phyloP scores from a whole-genome alignment of 176 grass and related monocot genomes.

The Sorghum bicolor region DNA sequence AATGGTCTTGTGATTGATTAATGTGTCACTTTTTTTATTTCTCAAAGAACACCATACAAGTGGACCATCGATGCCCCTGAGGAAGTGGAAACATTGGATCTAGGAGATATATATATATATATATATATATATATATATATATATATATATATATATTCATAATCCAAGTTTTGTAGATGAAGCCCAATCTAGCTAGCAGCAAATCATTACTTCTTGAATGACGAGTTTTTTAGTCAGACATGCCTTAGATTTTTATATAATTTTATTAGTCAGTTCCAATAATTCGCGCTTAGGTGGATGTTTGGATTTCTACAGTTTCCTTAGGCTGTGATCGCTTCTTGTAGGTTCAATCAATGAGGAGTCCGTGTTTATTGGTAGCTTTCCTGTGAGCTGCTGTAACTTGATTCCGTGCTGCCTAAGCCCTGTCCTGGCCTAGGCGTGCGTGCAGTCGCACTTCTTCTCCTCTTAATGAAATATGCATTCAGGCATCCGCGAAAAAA shows the following conservation, averaged over 20 bases:
- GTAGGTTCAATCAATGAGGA: background rate
- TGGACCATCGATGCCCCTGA: slow-evolving; percentile 11
- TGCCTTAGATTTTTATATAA: background rate
- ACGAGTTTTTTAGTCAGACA: background rate
- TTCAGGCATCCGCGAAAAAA: background rate
- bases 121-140: no score
- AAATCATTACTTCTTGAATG: slow-evolving; percentile 16
- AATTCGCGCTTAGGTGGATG: background rate
- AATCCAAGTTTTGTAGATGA: slow-evolving; percentile 38
- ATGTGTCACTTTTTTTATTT: slow-evolving; percentile 13
- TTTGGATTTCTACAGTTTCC: background rate
- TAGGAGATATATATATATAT: slow-evolving; percentile 36
- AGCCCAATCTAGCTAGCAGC: slow-evolving; percentile 19
- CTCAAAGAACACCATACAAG: slow-evolving; percentile 22
- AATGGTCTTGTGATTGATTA: slow-evolving; percentile 44
- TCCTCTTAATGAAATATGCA: background rate
- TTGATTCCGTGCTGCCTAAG: background rate
- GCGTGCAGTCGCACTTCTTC: background rate
- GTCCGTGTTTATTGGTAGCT: background rate
- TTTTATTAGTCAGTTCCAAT: background rate
- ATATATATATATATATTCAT: slow-evolving; percentile 37
- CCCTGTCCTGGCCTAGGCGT: background rate
- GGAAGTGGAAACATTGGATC: slow-evolving; percentile 46
- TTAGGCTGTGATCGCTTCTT: background rate
- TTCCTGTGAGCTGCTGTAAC: background rate